Base-by-base conservation (phyloP, 257 asterid species). In the Avicennia marina region DNA sequence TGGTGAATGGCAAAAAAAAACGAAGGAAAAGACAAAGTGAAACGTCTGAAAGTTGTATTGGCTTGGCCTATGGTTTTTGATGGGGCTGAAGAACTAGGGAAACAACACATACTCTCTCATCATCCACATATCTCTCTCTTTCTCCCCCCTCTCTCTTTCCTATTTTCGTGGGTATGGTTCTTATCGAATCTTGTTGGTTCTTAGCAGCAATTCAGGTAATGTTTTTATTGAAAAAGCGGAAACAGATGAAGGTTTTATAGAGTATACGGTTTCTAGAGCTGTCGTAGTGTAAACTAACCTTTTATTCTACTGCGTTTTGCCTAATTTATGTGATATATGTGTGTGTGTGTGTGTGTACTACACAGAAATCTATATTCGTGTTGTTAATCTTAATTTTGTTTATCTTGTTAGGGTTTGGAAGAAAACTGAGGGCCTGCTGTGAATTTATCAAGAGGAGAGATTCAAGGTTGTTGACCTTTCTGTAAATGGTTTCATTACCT, bases 21-120 rank as follows among this genome's bases (percentile, higher is more conserved):
- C 86, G 76, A 67, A 74, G 75, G 60, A 86, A 82, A 78, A 76
- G 91, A 86, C 95, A 86, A 85, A 86, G 24, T 60, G 71, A 62
- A 78, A 82, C 89, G 85, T 75, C 87, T 80, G 86, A 73, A 63
- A 64, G 67, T 75, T 54, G 58, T 80, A 73, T 66, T 70, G 44
- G 78, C 73, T 69, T 29, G 64, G 82, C 75, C 74, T 76, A 56
- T 77, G 71, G 76, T 62, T 77, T 72, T 74, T 80, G 79, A 63
- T 74, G 79, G 65, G 61, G 68, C 56, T 65, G 62, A 66, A 60
- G 54, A 69, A 72, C 72, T 72, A 51, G 44, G 53, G 63, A 63
- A 62, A 78, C 40, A 60, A 72, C 63, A 56, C 77, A 79, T 74
- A 64, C 81, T 68, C 63, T 78, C 89, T 82, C 91, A 78, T 78